These are phyloP conservation scores for Cardamine occulta DNA, from an alignment of 345 rosid species.

Conservation along the genomic window DNA sequence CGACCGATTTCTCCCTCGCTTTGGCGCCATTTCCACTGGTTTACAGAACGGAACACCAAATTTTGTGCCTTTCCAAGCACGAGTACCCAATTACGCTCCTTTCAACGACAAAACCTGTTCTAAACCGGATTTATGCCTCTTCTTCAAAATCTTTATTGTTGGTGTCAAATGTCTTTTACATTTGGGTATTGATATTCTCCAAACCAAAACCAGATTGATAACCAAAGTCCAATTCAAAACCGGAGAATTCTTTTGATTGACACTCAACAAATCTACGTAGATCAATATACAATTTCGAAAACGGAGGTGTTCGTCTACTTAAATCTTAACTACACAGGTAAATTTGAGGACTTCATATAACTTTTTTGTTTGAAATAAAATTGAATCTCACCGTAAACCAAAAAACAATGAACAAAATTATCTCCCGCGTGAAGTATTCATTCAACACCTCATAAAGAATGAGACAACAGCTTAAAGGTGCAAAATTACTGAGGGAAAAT, in stretches of 20 bases:
- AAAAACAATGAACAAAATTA: background rate
- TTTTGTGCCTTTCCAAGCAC: background rate
- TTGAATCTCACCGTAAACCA: background rate
- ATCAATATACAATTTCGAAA: too few species aligned
- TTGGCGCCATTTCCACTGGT: constrained; percentile 63
- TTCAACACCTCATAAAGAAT: constrained; percentile 16
- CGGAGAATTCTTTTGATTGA: background rate
- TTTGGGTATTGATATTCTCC: background rate
- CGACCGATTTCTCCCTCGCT: constrained; percentile 49
- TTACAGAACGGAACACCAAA: background rate
- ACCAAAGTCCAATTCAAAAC: background rate
- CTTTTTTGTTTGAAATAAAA: background rate
- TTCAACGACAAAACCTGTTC: background rate
- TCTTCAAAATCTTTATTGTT: background rate
- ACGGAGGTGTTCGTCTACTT: background rate
- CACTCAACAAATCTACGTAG: too few species aligned
- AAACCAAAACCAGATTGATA: background rate
- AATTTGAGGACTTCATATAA: background rate
- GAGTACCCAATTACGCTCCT: background rate
- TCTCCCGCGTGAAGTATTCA: constrained; percentile 7
- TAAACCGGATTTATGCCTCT: constrained; percentile 13
- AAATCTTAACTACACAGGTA: background rate
- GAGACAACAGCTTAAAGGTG: constrained; percentile 5
- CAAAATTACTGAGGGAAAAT: constrained; percentile 29
- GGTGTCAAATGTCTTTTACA: background rate